Percentiles rank a stretch among this genome's conserved stretches.
Conservation (phyloP, 805 yeast genomes). For the Suhomyces vadensis region DNA sequence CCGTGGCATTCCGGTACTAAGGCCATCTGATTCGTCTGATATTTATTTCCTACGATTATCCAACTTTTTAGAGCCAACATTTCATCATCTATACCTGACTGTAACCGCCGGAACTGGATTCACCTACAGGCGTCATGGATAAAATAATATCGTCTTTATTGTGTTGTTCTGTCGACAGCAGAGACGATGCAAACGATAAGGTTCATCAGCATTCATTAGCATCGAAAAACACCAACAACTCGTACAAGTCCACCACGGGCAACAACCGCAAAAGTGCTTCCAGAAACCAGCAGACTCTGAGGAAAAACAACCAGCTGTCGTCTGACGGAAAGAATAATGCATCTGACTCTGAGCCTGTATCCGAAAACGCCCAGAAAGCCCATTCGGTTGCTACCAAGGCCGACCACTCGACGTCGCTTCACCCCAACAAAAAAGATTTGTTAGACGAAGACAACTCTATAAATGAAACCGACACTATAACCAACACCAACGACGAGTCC, state of each 20-base stretch:
- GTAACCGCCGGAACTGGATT: conserved; percentile 5
- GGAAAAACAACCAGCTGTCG: neutral
- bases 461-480: conserved; percentile 44
- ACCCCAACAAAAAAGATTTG: conserved; percentile 24
- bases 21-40: too few species aligned
- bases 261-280: neutral
- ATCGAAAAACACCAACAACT: conserved; percentile 4
- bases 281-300: neutral
- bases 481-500: conserved; percentile 35
- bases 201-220: neutral
- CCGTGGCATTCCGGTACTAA: neutral
- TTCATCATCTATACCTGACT: neutral
- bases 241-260: neutral
- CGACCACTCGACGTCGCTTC: neutral
- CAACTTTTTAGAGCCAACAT: too few species aligned
- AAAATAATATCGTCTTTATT: conserved; percentile 34
- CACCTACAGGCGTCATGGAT: conserved; percentile 22
- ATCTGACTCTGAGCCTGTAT: neutral
- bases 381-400: neutral
- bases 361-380: neutral
- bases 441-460: conserved; percentile 40
- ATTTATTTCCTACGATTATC: too few species aligned
- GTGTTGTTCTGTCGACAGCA: conserved; percentile 40
- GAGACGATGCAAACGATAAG: conserved; percentile 36
- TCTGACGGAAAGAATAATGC: neutral